Base-by-base conservation (phyloP, 1,284 basidiomycete genomes). In the Tylopilus sp. region DNA sequence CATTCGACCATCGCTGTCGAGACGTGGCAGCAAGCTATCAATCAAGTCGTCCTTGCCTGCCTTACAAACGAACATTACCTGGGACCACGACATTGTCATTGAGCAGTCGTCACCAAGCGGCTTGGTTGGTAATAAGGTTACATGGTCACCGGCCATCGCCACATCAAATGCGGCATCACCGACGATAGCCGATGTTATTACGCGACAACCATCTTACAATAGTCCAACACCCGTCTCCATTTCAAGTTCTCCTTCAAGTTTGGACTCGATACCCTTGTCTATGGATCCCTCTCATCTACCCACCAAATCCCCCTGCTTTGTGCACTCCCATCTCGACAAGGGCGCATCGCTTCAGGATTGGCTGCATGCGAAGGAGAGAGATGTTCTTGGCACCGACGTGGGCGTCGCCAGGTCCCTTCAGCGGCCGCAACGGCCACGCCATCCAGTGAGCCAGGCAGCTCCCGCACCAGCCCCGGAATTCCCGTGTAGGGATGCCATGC, bases 321-420 rank as follows among this genome's bases (percentile, higher is more conserved):
- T 96, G 29, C 94, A 96, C 80, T 95, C 92, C 1, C 87, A 93
- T 69, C 89, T 96, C 61, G 92, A 94, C 78, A 89, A 93, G 77
- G 89, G 89, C 39, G 88, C 87, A 12, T 90, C 91, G 12, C 83
- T 95, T 62, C 84, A 87, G 49, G 91, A 93, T 67, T 94, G 91
- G 87, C 81, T 93, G 54, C 83, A 83, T 64, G 80, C 81, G 60
- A 87, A 87, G 71, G 82, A 85, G 60, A 74, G 79, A 41, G 77
- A 81, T 32, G 70, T 77, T 12, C 68, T 77, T 6, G 81, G 81
- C n/a, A 71, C 64, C 57, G 81, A 83, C 63, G 81, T 87, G 44
- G 85, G 82, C 38, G 82, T 86, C 65, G 83, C 84, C 59, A 86
- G 79, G 69, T 83, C 83, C 57, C 82, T 86, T 15, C 85, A 87